Base-by-base conservation (phyloP, 2,329 filamentous ascomycete species). In the Sarocladium oryzae region DNA sequence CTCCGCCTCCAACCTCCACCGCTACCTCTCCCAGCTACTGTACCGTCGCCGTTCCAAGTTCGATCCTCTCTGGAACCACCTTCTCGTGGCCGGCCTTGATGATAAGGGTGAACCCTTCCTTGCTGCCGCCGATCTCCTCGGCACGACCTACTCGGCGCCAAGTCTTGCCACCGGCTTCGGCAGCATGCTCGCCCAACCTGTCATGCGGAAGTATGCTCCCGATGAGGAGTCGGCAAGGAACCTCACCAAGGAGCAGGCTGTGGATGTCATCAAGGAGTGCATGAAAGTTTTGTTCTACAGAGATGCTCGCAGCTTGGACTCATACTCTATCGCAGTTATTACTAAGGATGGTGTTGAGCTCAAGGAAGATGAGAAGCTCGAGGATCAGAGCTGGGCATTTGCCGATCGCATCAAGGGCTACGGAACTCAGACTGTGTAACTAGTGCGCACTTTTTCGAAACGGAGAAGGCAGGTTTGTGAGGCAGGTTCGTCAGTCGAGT, bases 201-300 rank as follows among this genome's bases (percentile, higher is more conserved):
- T 99, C 60, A 81, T 99, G 76, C 84, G 93, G 62, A 82, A 82
- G 61, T 73, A 86, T 61, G 89, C 89, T 55, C 89, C 89, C 21
- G 89, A 96, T 61, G 93, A 97, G 69, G 86, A 81, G 61, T 75
- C 88, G 37, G 84, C 87, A 30, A 76, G 82, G 61, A 75, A 82
- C 54, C 76, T 97, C 57, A 84, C 76, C 36, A 80, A 82, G 66
- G 91, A 96, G 62, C 70, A 88, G 66, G 93, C 93, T 46, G 76
- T 96, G 55, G 75, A 85, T 53, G 80, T 89, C 36, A 73, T 99
- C 65, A 87, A 87, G 75, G 88, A 96, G 73, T 96, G 90, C 71
- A 91, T 99, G 88, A 97, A 97, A 81, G 92, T 97, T 50, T 78
- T 99, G 55, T 99, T 88, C 76, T 99, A 99, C 77, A 82, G 93